These are phyloP conservation scores for Lanmaoa pseudosensibilis DNA, from an alignment of 768 basidiomycete genomes.

Conservation along the genomic window DNA sequence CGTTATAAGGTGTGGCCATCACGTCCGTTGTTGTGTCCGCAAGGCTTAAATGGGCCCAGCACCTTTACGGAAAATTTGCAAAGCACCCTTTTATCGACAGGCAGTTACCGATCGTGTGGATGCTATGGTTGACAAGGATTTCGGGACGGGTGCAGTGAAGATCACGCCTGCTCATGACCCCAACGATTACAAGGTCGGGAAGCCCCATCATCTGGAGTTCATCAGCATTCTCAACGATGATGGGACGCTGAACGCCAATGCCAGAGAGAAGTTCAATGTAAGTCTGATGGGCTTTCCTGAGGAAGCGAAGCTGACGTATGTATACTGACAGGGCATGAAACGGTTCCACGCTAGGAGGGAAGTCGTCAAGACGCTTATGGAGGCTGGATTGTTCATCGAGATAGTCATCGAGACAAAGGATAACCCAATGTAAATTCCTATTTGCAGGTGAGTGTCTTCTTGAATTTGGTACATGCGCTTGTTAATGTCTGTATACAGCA, in stretches of 20 bases:
- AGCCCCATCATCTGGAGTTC: slow-evolving; percentile 84
- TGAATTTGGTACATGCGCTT: not conserved
- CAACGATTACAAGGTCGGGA: slow-evolving; percentile 94
- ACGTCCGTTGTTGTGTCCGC: not conserved
- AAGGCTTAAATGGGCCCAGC: not conserved
- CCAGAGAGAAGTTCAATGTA: slow-evolving; percentile 46
- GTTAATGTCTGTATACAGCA: slow-evolving; percentile 45
- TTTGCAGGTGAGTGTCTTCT: slow-evolving; percentile 64
- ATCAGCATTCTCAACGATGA: slow-evolving; percentile 80
- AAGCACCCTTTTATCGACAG: too few relatives aligned
- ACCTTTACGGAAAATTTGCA: too few relatives aligned
- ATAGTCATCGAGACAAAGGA: slow-evolving; percentile 95
- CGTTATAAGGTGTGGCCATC: slow-evolving; percentile 67
- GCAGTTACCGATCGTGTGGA: too few relatives aligned
- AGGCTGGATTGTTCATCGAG: slow-evolving; percentile 78
- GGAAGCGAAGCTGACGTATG: not conserved
- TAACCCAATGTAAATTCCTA: slow-evolving; percentile 95
- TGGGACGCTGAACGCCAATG: too few relatives aligned
- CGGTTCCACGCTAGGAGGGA: slow-evolving; percentile 89
- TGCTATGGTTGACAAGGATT: too few relatives aligned
- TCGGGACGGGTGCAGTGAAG: too few relatives aligned
- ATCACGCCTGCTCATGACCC: too few relatives aligned
- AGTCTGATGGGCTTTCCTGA: slow-evolving; percentile 8
- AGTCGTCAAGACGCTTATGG: slow-evolving; percentile 84
- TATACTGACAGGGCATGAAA: slow-evolving; percentile 77